Evolutionary conservation across 2,329 filamentous ascomycete species (phyloP), one percentile per base, ranked within the genome.

Genomic region (Exophiala dermatitidis): DNA sequence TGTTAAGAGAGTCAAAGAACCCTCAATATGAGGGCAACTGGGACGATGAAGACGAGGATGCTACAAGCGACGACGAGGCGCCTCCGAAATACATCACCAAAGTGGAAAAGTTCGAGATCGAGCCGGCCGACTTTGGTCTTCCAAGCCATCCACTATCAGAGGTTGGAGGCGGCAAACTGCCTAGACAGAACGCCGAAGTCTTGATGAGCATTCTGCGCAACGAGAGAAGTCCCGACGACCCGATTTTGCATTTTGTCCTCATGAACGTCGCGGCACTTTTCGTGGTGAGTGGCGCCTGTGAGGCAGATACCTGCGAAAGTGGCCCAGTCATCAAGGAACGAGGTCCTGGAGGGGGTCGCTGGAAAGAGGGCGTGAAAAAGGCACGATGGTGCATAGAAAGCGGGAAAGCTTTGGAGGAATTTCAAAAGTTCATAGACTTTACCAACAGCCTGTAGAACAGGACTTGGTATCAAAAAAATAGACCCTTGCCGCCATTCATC

Each of bases 191-290:
- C 66, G 93, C 93, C 0, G 78, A 78, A 57, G 95, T 95, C 44
- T 72, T 98, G 56, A 84, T 83, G 68, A 79, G 78, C 57, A 85
- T 98, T 41, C 71, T 98, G 53, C 77, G 78, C 48, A 85, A 86
- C 58, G 79, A 94, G 69, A 69, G 94, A 44, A 74, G 82, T 0
- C 78, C 79, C 7, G 82, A 95, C 62, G 82, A 95, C 63, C 89
- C 93, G 0, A 88, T 98, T 48, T 71, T 96, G 57, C 85, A 95
- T 66, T 98, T 98, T 66, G 89, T 98, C 19, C 77, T 97, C 48
- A 86, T 97, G 71, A 98, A 98, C 66, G 87, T 91, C 1, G 90
- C 91, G 0, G 88, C 90, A 1, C 73, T 98, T 48, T 79, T 98
- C 49, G 91, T 95, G 0, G 80, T 86, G 2, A 85, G 88, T 1